Conservation (phyloP, 208 protist genomes). For the Trypanosoma theileri region DNA sequence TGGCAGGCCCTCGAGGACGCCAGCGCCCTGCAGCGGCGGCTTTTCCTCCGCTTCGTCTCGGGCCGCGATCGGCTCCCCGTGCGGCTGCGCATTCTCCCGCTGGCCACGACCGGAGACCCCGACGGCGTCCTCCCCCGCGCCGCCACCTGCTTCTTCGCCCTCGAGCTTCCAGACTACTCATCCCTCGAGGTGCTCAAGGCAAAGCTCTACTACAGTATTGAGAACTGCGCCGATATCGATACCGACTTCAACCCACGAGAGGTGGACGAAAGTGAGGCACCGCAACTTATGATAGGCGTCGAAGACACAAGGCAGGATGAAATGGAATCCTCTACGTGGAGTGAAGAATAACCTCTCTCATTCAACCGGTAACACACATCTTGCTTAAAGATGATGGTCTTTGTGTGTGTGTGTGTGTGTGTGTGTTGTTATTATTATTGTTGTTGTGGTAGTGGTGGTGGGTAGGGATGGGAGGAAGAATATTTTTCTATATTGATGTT, state of each 20-base stretch:
- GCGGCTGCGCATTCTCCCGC: conserved; percentile 75
- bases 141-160: conserved; percentile 96
- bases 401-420: background rate
- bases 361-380: background rate
- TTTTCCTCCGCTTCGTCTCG: conserved; percentile 92
- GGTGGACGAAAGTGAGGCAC: conserved; percentile 77
- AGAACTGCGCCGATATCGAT: conserved; percentile 95
- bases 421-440: background rate
- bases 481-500: background rate
- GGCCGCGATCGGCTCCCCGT: conserved; percentile 89
- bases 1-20: conserved; percentile 90
- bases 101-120: conserved; percentile 69
- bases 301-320: conserved; percentile 64
- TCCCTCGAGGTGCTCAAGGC: conserved; percentile 90
- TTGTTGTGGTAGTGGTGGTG: background rate
- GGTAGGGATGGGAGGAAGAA: too few species aligned
- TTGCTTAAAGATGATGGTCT: background rate
- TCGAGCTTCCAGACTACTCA: conserved; percentile 95
- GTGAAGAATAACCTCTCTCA: conserved; percentile 24
- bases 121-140: conserved; percentile 89
- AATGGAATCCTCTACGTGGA: conserved; percentile 22
- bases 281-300: conserved; percentile 60
- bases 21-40: conserved; percentile 74
- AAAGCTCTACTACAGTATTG: conserved; percentile 95
- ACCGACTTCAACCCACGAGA: conserved; percentile 88